phyloP scores from a whole-genome alignment of 2,329 filamentous ascomycete species.

The Aureobasidium melanogenum region DNA sequence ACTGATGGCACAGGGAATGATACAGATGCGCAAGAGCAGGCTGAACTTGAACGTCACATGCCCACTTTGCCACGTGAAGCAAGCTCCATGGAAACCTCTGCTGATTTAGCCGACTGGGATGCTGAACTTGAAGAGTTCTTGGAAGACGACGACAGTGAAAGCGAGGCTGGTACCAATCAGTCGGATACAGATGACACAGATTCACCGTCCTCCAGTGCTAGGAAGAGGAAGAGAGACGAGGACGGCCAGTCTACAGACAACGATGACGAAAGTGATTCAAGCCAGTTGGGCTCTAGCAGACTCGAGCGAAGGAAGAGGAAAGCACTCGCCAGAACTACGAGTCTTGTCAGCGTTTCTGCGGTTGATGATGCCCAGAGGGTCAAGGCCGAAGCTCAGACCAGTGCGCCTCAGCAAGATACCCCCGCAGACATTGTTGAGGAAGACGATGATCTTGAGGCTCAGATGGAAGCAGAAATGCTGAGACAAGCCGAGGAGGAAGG shows the following conservation, averaged over 20 bases:
- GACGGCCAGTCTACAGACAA: constrained; percentile 29
- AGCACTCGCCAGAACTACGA: constrained; percentile 38
- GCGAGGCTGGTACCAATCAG: constrained; percentile 33
- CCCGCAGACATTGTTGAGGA: constrained; percentile 22
- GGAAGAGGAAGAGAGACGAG: constrained; percentile 27
- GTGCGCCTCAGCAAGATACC: constrained; percentile 30
- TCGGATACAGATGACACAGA: constrained; percentile 18
- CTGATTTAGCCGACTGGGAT: constrained; percentile 43
- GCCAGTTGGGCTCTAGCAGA: constrained; percentile 24
- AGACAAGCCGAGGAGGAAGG: constrained; percentile 27
- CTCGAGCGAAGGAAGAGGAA: constrained; percentile 41
- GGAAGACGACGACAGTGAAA: constrained; percentile 38
- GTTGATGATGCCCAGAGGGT: constrained; percentile 23
- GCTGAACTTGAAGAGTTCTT: constrained; percentile 71
- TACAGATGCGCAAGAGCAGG: constrained; percentile 10
- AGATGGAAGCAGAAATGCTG: constrained; percentile 36
- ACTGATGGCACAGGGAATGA: constrained; percentile 18
- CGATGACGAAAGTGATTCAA: constrained; percentile 32
- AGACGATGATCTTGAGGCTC: constrained; percentile 53
- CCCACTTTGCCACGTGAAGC: constrained; percentile 33
- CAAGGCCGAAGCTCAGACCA: constrained; percentile 26
- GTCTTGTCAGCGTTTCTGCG: constrained; percentile 35
- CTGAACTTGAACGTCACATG: constrained; percentile 38
- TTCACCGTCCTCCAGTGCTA: constrained; percentile 19
- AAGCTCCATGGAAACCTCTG: constrained; percentile 24